Base-by-base conservation (phyloP, 768 basidiomycete genomes). In the Termitomyces sp. region DNA sequence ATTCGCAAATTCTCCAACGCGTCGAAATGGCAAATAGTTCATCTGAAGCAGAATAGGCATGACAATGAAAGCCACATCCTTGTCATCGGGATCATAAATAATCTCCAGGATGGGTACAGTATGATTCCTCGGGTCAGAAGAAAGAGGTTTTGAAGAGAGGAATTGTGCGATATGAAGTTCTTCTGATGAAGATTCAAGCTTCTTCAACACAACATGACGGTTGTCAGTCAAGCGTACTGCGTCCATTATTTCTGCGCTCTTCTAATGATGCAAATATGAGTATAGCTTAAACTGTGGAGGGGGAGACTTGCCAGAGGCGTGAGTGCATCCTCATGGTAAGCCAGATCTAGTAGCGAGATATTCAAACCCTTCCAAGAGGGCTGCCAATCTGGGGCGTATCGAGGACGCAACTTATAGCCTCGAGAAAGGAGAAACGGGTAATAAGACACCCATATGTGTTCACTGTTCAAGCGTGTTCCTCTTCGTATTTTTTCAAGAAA, bases 11-110 rank as follows among this genome's bases (percentile, higher is more conserved):
- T 62, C 61, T 5, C 45, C 61, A 3, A 58, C 45, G 20, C 49
- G 54, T 47, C 61, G 42, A 53, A 62, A 62, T 0, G 61, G 61
- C 5, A 62, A 6, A 24, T 16, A n/a, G 14, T 55, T 13, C 34
- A 62, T 40, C 9, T 40, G 30, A 37, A 55, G 16, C 4, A 62
- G 44, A 22, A 58, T 49, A 10, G 61, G 61, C 61, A 62, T 62
- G 7, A 62, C 57, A 34, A 62, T 37, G 6, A 62, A 53, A 2
- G 50, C 59, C 12, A 47, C 16, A 14, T 22, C 20, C 24, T 54
- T 52, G 26, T 61, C 56, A 24, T 57, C 40, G 8, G 57, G 56
- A 24, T 45, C 48, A 18, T 33, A 45, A 2, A 54, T 20, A 10
- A 33, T 32, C 7, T 61, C 52, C 3, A 60, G n/a, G 14, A 60